Conservation (phyloP, 495 filamentous ascomycete genomes). For the Trichoderma asperelloides region DNA sequence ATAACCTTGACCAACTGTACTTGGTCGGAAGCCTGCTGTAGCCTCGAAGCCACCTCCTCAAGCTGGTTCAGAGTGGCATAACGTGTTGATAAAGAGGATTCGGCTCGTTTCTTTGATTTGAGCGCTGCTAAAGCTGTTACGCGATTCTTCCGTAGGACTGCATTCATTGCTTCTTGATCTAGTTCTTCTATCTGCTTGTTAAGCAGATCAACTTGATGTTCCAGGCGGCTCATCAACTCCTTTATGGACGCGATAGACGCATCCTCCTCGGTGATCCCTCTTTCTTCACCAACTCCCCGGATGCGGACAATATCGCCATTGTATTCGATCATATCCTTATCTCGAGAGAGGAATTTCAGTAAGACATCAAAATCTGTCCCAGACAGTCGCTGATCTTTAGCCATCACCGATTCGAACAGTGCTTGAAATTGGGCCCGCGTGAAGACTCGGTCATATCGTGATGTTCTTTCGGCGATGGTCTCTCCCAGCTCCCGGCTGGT, state of each 20-base stretch:
- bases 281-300: constrained; percentile 33
- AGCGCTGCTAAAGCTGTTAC: constrained; percentile 65
- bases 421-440: constrained; percentile 54
- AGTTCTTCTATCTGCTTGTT: constrained; percentile 48
- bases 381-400: constrained; percentile 45
- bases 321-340: constrained; percentile 53
- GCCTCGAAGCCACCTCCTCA: constrained; percentile 67
- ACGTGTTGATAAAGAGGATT: constrained; percentile 58
- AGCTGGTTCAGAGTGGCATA: constrained; percentile 66
- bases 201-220: constrained; percentile 46
- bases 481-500: constrained; percentile 38
- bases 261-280: constrained; percentile 62
- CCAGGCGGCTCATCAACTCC: constrained; percentile 52
- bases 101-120: constrained; percentile 72
- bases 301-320: constrained; percentile 73
- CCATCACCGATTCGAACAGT: constrained; percentile 46
- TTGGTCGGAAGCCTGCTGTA: constrained; percentile 79
- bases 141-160: constrained; percentile 61
- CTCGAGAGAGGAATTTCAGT: constrained; percentile 62
- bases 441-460: constrained; percentile 55
- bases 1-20: constrained; percentile 72
- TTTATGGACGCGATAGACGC: constrained; percentile 70
- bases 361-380: constrained; percentile 60
- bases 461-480: constrained; percentile 29
- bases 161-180: constrained; percentile 51